These are phyloP conservation scores for Coemansia sp. DNA, from an alignment of 192 early-diverging fungal species.

Conservation along the genomic window DNA sequence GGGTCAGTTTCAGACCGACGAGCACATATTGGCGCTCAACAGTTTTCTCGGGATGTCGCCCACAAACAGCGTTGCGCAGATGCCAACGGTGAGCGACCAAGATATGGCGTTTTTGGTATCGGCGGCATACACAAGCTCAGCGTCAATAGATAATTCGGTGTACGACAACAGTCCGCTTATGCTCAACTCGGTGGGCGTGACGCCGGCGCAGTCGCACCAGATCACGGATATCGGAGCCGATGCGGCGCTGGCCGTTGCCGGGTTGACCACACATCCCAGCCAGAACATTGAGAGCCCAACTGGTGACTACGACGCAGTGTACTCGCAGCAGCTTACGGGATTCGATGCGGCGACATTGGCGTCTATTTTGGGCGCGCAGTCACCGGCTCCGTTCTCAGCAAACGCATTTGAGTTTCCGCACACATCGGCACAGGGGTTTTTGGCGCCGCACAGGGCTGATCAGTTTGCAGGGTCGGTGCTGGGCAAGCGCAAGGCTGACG, in stretches of 20 bases:
- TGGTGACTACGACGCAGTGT: background rate
- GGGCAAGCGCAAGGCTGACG: constrained; percentile 36
- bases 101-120: constrained; percentile 39
- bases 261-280: constrained; percentile 4
- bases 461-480: constrained; percentile 1
- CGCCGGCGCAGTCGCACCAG: constrained; percentile 38
- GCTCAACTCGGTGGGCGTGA: constrained; percentile 30
- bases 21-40: constrained; percentile 36
- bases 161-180: constrained; percentile 26
- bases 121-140: constrained; percentile 8
- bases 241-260: constrained; percentile 13
- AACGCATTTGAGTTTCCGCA: background rate
- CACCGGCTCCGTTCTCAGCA: constrained; percentile 1
- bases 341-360: constrained; percentile 1
- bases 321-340: constrained; percentile 5
- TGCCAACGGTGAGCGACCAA: constrained; percentile 20
- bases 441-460: background rate
- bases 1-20: constrained; percentile 22
- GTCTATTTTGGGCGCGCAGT: background rate
- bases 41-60: constrained; percentile 31
- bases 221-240: constrained; percentile 25
- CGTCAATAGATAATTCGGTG: background rate
- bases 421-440: background rate
- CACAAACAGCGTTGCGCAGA: background rate
- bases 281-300: background rate